Base-by-base conservation (phyloP, 2,329 filamentous ascomycete genomes). In the Colletotrichum truncatum region DNA sequence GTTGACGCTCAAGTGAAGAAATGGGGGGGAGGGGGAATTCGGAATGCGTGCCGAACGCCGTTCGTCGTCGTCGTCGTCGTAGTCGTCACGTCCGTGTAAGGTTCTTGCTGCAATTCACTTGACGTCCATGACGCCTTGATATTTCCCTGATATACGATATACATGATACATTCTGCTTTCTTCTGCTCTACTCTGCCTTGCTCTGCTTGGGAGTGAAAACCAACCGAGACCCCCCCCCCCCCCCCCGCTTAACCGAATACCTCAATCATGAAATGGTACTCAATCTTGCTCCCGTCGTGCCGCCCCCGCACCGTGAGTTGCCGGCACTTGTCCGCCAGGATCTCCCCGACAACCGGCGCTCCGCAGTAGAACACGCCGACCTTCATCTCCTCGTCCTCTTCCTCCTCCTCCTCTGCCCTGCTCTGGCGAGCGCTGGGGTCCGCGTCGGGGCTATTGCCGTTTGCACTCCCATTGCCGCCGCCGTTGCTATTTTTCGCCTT, bases 351-450 rank as follows among this genome's bases (percentile, higher is more conserved):
- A 2, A 84, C 78, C 0, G 85, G 84, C 0, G 83, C 79, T 3
- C 86, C 86, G 53, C 86, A 88, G 68, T 85, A 88, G 66, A 87
- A 87, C 0, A 87, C 81, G 0, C 85, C 85, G 0, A 87, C 81
- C 67, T 83, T 85, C 39, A 83, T 72, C 60, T 78, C 76, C 8
- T 75, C 73, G 0, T 74, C 73, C 6, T 73, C 70, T 18, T 75
- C 73, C 21, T 72, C 53, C 16, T 53, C 46, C 11, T 53, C 39
- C 5, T 34, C 36, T 6, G 32, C 28, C 10, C 41, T 16, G 41
- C 63, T 58, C n/a, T n/a, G n/a, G n/a, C n/a, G n/a, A n/a, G n/a
- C n/a, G n/a, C n/a, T n/a, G n/a, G n/a, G n/a, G n/a, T n/a, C n/a
- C n/a, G n/a, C n/a, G n/a, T n/a, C n/a, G n/a, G n/a, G 16, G 0